Conservation (phyloP, 2,329 filamentous ascomycete genomes). For the Penicillium hordei region DNA sequence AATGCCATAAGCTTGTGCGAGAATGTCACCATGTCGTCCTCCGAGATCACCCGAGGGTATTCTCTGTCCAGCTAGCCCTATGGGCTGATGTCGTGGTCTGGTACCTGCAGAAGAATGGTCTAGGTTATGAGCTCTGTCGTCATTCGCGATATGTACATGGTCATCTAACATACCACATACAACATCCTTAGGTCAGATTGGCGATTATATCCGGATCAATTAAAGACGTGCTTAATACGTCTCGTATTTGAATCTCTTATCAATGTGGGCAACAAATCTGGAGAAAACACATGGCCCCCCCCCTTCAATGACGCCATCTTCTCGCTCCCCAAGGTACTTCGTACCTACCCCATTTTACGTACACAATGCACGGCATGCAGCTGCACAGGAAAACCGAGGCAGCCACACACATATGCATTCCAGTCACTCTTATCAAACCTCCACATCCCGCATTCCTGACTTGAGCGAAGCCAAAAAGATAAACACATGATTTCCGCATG, state of each 20-base stretch:
- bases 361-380: background rate
- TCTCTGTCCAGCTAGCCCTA: constrained; percentile 1
- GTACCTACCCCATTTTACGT: background rate
- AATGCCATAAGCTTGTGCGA: constrained; percentile 2
- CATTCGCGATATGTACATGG: background rate
- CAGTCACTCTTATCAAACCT: background rate
- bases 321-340: background rate
- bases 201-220: background rate
- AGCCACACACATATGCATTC: background rate
- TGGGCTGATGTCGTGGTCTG: constrained; percentile 1
- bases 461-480: background rate
- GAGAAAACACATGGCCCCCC: constrained; percentile 4
- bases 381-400: background rate
- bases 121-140: constrained; percentile 11
- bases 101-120: constrained; percentile 20
- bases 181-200: background rate
- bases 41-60: constrained; percentile 21
- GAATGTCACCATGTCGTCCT: constrained; percentile 17
- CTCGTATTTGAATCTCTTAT: background rate
- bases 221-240: background rate
- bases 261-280: constrained; percentile 2
- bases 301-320: constrained; percentile 1
- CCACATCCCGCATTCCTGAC: background rate
- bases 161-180: background rate
- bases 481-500: constrained; percentile 1